These are phyloP conservation scores for Ustilago bromivora DNA, from an alignment of 1,284 basidiomycete genomes.

Conservation along the genomic window DNA sequence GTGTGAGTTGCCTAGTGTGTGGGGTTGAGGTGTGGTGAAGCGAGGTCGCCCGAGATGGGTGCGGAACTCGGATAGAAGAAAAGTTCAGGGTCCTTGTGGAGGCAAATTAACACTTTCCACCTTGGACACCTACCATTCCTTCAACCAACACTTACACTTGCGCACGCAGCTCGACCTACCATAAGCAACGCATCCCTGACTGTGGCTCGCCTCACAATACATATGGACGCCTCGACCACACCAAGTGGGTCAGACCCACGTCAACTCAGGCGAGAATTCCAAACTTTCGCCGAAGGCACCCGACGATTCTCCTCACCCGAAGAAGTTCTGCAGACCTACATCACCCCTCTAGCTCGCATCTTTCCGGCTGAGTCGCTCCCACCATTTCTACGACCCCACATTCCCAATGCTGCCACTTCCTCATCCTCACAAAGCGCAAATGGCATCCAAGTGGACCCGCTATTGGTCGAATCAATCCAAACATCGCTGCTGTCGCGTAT, in stretches of 20 bases:
- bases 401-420: neutral
- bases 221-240: neutral
- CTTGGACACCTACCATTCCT: neutral
- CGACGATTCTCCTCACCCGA: conserved; percentile 8
- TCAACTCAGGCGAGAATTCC: conserved; percentile 15
- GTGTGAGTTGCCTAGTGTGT: neutral
- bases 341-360: neutral
- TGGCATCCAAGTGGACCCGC: neutral
- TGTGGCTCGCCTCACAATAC: neutral
- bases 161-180: neutral
- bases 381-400: neutral
- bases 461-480: conserved; percentile 26
- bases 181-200: neutral
- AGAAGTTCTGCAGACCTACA: conserved; percentile 6
- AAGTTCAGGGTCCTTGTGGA: conserved; percentile 2
- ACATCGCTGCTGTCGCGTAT: conserved; percentile 21
- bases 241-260: conserved; percentile 1
- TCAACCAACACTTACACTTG: neutral
- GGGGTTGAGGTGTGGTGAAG: neutral
- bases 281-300: neutral
- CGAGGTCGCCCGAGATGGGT: neutral
- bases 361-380: conserved; percentile 11
- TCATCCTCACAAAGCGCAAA: neutral
- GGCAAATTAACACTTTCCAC: conserved; percentile 4
- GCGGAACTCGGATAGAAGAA: conserved; percentile 36